Base-by-base conservation (phyloP, 1,139 yeast species). In the Geotrichum restrictum region DNA sequence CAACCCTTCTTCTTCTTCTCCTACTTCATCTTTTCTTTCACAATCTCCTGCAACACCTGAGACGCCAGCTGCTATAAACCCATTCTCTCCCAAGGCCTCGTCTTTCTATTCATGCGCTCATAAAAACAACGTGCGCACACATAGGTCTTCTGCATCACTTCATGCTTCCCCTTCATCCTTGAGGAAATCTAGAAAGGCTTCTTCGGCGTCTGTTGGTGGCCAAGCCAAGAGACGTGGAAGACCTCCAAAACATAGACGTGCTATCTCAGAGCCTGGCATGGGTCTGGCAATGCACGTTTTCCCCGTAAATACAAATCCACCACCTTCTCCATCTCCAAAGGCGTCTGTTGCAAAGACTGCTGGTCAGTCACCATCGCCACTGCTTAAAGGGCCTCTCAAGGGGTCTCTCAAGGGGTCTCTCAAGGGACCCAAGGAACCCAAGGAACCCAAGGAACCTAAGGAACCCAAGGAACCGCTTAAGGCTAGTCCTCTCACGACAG, bases 281-380 rank as follows among this genome's bases (percentile, higher is more conserved):
- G 18, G 33, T 34, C 41, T 11, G 31, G 31, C 33, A 32, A 10
- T 36, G 14, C 19, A 24, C 32, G 8, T 34, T 34, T 14, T 44
- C 14, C 18, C 24, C 19, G 14, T n/a, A 10, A 11, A 16, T 13
- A 31, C 13, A 6, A 42, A 13, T 5, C 5, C 55, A 57, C 16
- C 62, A 53, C 53, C 40, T 38, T 34, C 49, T 39, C 29, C 29
- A 5, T 5, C 7, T 8, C 29, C 29, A 24, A 24, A 24, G 29
- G 29, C n/a, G 46, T 31, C 45, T 38, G 47, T 49, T 29, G 56
- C 58, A 33, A 36, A 16, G 22, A 39, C 46, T 14, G n/a, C n/a
- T 48, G n/a, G 24, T 51, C 8, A 32, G 29, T 24, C 29, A 24
- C n/a, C n/a, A n/a, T n/a, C n/a, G n/a, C n/a, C n/a, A n/a, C n/a